Evolutionary conservation across 139 green algal genomes (phyloP), one percentile per base, ranked within the genome.

Genomic region (Chlorella sp.): DNA sequence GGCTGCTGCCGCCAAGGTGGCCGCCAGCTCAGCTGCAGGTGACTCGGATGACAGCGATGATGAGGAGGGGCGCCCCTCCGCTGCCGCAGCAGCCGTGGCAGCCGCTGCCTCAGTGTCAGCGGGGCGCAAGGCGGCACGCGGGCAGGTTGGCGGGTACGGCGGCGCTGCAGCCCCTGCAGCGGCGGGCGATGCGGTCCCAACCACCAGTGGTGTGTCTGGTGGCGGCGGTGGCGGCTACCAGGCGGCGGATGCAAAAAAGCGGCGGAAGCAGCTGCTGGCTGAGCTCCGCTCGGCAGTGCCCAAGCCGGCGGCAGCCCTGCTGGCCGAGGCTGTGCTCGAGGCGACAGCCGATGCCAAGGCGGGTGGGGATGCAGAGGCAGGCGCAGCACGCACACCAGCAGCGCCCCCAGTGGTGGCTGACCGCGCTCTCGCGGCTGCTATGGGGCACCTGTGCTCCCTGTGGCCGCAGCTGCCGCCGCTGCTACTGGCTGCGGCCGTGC

Each of bases 271-370:
- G 44, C 69, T 91, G 51, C 73, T 95, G 73, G 64, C 84, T 0
- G 92, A 95, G 85, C 86, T 95, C 11, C 88, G 87, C 7, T 69
- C 60, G 2, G 60, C 90, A 24, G 78, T 94, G 73, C 88, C 90
- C 13, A 60, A 85, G 20, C 48, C 86, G 1, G 88, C 90, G 46
- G 83, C 87, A 0, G 41, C 65, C 17, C 77, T 88, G 79, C 86
- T 95, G 73, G 84, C 86, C 20, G 36, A 51, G n/a, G 62, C 86
- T 7, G 78, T 94, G 68, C 89, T 95, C 74, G 73, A 87, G 26
- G 64, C 73, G 26, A 48, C 46, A 65, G 44, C 77, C 0, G 65
- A 80, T 17, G 68, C 64, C 78, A 34, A 38, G 2, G 60, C 46
- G 28, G 80, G 51, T 48, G 22, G 34, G 24, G 46, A 43, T n/a